Conservation (phyloP, 2,329 filamentous ascomycete species). For the Chrysosporium keratinophilum region DNA sequence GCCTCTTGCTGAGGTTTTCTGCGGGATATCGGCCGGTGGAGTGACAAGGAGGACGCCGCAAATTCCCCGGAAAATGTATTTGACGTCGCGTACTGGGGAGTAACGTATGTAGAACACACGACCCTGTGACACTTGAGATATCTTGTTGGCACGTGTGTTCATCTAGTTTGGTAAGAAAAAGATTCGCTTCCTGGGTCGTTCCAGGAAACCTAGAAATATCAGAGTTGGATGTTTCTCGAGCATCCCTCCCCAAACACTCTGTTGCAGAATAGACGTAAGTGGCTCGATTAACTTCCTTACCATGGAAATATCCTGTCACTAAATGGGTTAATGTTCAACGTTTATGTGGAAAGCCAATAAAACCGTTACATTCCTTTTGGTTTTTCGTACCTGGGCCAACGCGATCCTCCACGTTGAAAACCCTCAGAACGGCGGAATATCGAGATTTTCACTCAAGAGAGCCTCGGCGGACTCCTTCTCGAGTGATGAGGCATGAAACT, state of each 20-base stretch:
- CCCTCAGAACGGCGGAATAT: too few species aligned
- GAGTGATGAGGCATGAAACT: too few species aligned
- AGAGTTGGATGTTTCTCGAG: not conserved
- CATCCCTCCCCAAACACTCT: not conserved
- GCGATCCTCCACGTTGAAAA: not conserved
- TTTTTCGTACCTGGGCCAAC: not conserved
- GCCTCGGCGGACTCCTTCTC: too few species aligned
- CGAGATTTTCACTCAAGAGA: too few species aligned
- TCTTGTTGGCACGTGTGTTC: too few species aligned
- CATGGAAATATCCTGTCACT: conserved; percentile 1
- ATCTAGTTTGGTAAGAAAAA: not conserved
- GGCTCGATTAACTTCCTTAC: not conserved
- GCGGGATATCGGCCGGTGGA: too few species aligned
- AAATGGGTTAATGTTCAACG: not conserved
- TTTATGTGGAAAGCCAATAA: not conserved
- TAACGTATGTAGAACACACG: too few species aligned
- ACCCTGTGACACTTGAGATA: too few species aligned
- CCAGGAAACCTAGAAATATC: not conserved
- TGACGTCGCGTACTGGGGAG: too few species aligned
- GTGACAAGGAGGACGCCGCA: too few species aligned
- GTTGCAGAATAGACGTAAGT: not conserved
- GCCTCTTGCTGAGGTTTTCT: too few species aligned
- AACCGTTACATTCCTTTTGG: not conserved
- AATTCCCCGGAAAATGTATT: too few species aligned
- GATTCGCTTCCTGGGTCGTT: not conserved